phyloP scores from a whole-genome alignment of 2,329 filamentous ascomycete species.

The Aspergillus bombycis region DNA sequence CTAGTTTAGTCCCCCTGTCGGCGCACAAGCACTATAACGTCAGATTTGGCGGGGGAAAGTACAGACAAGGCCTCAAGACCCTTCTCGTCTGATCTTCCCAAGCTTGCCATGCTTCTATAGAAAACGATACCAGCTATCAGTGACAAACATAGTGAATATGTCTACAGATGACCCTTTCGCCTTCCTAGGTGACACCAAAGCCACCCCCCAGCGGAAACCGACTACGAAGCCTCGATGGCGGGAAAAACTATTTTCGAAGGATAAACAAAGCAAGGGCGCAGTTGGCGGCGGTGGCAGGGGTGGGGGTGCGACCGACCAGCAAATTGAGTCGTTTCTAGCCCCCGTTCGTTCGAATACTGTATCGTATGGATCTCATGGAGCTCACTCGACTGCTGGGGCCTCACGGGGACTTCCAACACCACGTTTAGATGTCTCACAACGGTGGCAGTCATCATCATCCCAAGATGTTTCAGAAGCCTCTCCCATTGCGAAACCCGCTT shows the following conservation, averaged over 20 bases:
- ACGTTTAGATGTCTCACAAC: conserved; percentile 40
- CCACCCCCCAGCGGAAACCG: conserved; percentile 33
- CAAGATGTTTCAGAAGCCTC: conserved; percentile 29
- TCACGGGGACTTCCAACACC: conserved; percentile 37
- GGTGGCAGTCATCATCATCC: conserved; percentile 32
- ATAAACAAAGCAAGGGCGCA: conserved; percentile 39
- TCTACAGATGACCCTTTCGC: conserved; percentile 41
- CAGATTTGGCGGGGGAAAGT: conserved; percentile 17
- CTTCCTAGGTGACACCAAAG: conserved; percentile 35
- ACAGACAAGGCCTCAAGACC: conserved; percentile 17
- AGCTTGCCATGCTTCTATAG: conserved; percentile 38
- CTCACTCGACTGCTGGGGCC: conserved; percentile 16
- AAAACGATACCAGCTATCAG: not conserved
- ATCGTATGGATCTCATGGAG: conserved; percentile 23
- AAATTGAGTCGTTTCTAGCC: conserved; percentile 62
- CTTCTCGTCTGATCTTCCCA: conserved; percentile 16
- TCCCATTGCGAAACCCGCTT: conserved; percentile 21
- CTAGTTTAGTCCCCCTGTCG: conserved; percentile 18
- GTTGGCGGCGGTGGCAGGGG: conserved; percentile 4
- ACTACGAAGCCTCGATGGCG: conserved; percentile 48
- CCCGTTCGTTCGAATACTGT: conserved; percentile 50
- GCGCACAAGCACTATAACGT: conserved; percentile 11
- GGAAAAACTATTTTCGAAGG: conserved; percentile 53
- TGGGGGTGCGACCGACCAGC: conserved; percentile 44
- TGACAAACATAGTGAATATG: conserved; percentile 29